Evolutionary conservation across 1,284 basidiomycete species (phyloP).

Genomic region (Phlebopus sp.): DNA sequence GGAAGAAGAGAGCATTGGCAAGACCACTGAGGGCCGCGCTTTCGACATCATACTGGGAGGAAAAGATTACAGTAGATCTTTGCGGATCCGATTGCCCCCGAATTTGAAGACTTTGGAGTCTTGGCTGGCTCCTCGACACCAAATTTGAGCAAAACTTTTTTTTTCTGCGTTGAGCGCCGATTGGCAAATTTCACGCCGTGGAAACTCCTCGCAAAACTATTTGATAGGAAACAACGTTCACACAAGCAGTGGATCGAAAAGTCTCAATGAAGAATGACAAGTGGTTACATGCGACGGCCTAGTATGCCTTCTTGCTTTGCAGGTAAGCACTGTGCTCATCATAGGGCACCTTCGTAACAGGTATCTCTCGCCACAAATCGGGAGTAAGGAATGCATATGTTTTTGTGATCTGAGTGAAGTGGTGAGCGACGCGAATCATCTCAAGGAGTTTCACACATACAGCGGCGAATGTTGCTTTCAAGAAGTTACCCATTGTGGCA

Average conservation of each 20-base stretch:
- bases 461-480: slow-evolving; percentile 97
- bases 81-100: too few species aligned
- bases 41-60: too few species aligned
- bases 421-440: slow-evolving; percentile 1
- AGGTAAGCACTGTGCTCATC: slow-evolving; percentile 93
- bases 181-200: too few species aligned
- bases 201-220: too few species aligned
- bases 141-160: too few species aligned
- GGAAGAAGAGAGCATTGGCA: too few species aligned
- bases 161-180: too few species aligned
- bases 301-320: slow-evolving; percentile 84
- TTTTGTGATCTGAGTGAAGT: slow-evolving; percentile 79
- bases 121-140: too few species aligned
- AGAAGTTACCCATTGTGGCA: slow-evolving; percentile 99
- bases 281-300: slow-evolving; percentile 35
- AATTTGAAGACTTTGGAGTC: too few species aligned
- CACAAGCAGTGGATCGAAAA: not conserved
- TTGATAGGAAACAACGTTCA: too few species aligned
- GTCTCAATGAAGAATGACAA: not conserved
- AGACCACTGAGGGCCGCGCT: too few species aligned
- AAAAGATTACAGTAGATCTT: too few species aligned
- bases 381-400: slow-evolving; percentile 98
- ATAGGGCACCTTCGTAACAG: slow-evolving; percentile 85
- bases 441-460: slow-evolving; percentile 44
- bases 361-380: slow-evolving; percentile 96